Evolutionary conservation across 139 green algal species (phyloP), one percentile per base, ranked within the genome.

Genomic region (Volvox reticuliferus): DNA sequence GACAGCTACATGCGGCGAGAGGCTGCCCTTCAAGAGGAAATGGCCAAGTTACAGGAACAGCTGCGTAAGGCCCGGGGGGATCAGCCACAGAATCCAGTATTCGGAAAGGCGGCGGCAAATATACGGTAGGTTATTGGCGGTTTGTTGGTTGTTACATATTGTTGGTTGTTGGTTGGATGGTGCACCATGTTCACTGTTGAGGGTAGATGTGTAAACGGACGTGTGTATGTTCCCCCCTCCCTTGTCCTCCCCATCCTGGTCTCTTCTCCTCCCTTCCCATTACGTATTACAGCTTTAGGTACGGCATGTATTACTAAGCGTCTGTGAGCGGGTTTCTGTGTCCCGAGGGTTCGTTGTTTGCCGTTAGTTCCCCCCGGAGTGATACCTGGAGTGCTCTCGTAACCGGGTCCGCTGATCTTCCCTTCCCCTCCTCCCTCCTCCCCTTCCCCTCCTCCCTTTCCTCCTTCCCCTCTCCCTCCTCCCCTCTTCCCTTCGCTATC

Each of bases 1-100:
- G 82, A 90, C n/a, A 86, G 65, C 67, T 93, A 93, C 90, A 93
- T 93, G 90, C 78, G 90, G 65, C 90, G 90, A 0, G 90, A 93
- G 77, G 90, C 44, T 16, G 55, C 81, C 55, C 50, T 91, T 44
- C 65, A 85, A 36, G 84, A 73, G 12, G 22, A 91, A 37, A 61
- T 93, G 14, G 65, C 68, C 22, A 20, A 55, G 55, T 44, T 93
- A 62, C 24, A 93, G 90, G 84, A 88, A 20, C 22, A 84, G 76
- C 79, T 83, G 77, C 71, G 62, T 44, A 75, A 80, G 88, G 78
- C 78, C 35, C 78, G 65, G 26, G 81, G 85, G 68, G 82, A 79
- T 28, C 61, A 37, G 36, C 33, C 85, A 28, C 21, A 80, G 26
- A 77, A 76, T 55, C 30, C 89, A 33, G 35, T 33, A 21, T 91